Evolutionary conservation across 1,284 basidiomycete species (phyloP), one percentile per base, ranked within the genome.

Genomic region (Fomes fomentarius): DNA sequence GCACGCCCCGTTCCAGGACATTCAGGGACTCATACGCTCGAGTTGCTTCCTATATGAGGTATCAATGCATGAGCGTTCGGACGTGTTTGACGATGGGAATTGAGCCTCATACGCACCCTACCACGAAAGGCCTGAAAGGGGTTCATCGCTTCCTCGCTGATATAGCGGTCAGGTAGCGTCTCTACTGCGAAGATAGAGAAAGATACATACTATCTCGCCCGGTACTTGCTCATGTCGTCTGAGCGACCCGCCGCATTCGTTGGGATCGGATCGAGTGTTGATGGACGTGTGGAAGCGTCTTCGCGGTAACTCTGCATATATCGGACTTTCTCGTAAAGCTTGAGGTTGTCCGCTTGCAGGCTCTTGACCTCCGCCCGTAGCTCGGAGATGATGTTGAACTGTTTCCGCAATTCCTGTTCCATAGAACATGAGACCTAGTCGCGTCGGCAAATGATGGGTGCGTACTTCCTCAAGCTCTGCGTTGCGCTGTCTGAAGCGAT

Each of bases 121-220:
- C 96, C 95, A 56, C 94, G 85, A 80, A 99, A 98, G 4, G 91
- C 93, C 71, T 98, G 94, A 70, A 98, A 99, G 0, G 96, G 96
- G 67, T 99, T 98, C 85, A 98, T 93, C 43, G 90, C 84, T 70
- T 97, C 93, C 69, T 99, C 96, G 69, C 69, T 70, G 42, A 12
- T 6, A 30, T n/a, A 30, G 6, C 17, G 15, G 3, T 10, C 0
- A 22, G 30, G 28, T n/a, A 37, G 19, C 45, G 42, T 14, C 9
- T 8, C 22, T 12, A 7, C 8, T 5, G 6, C 15, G 33, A 12
- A 7, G 3, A 19, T 12, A 28, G 17, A 2, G 1, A 26, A 10
- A 11, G 31, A 25, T 2, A 66, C 69, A 57, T 38, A 70, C 69
- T 98, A 98, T 69, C 93, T 83, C 57, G 89, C 84, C 50, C 90